phyloP scores from a whole-genome alignment of 1,284 basidiomycete genomes.

The Lentinus polychrous region DNA sequence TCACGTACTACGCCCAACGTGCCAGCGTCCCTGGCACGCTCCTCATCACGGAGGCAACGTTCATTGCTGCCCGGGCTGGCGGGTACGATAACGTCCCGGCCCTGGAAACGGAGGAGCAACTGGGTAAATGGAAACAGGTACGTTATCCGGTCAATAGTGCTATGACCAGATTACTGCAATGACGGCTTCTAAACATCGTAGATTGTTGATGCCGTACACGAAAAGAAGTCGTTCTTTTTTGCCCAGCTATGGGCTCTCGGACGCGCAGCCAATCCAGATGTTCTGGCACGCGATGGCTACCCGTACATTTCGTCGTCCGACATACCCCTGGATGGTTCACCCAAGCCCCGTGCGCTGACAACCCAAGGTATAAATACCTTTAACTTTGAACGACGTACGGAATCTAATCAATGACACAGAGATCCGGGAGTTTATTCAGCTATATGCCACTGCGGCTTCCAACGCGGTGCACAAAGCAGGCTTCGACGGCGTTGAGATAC shows the following conservation, averaged over 20 bases:
- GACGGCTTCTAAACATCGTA: slow-evolving; percentile 8
- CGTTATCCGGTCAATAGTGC: slow-evolving; percentile 1
- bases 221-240: slow-evolving; percentile 29
- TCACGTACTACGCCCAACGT: slow-evolving; percentile 33
- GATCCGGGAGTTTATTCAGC: slow-evolving; percentile 15
- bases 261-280: not conserved
- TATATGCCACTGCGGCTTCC: slow-evolving; percentile 17
- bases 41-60: slow-evolving; percentile 42
- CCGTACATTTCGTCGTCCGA: slow-evolving; percentile 1
- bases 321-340: not conserved
- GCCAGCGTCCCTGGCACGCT: slow-evolving; percentile 35
- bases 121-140: slow-evolving; percentile 40
- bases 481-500: slow-evolving; percentile 29
- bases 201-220: slow-evolving; percentile 25
- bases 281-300: not conserved
- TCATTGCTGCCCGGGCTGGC: slow-evolving; percentile 33
- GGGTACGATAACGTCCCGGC: slow-evolving; percentile 33
- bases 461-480: slow-evolving; percentile 23
- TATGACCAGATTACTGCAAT: slow-evolving; percentile 5
- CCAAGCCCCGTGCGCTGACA: slow-evolving; percentile 4
- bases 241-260: slow-evolving; percentile 4
- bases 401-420: not conserved
- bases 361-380: not conserved
- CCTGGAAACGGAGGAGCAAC: slow-evolving; percentile 39
- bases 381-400: not conserved